Evolutionary conservation across 805 yeast species (phyloP).

Genomic region (Yamadazyma scolyti): DNA sequence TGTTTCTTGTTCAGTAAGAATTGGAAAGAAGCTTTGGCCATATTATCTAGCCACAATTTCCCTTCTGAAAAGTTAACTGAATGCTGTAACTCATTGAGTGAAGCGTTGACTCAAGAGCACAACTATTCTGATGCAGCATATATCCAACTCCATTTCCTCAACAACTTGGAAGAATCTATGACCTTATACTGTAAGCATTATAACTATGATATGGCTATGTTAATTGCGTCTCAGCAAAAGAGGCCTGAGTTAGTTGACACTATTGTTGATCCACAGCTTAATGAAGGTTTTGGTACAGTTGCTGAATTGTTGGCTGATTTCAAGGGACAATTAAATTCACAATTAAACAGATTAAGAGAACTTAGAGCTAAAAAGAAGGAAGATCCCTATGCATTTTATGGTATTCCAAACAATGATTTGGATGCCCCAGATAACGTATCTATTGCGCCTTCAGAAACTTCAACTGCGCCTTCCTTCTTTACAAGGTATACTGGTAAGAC

Average conservation of each 20-base stretch:
- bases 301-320: constrained; percentile 95
- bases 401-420: constrained; percentile 47
- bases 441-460: constrained; percentile 89
- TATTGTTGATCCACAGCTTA: constrained; percentile 67
- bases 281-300: constrained; percentile 83
- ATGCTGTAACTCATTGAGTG: constrained; percentile 58
- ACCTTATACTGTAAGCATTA: constrained; percentile 70
- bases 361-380: constrained; percentile 75
- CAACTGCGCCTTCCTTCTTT: constrained; percentile 88
- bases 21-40: constrained; percentile 82
- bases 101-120: constrained; percentile 61
- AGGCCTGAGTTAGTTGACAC: constrained; percentile 46
- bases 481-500: constrained; percentile 97
- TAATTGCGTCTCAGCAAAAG: constrained; percentile 50
- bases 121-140: constrained; percentile 78
- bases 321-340: constrained; percentile 78
- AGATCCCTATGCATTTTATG: constrained; percentile 86
- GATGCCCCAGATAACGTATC: constrained; percentile 93
- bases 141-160: constrained; percentile 60
- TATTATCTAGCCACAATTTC: constrained; percentile 42
- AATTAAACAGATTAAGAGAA: constrained; percentile 77
- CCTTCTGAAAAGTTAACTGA: constrained; percentile 34
- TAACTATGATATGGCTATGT: constrained; percentile 70
- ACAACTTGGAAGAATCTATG: constrained; percentile 60
- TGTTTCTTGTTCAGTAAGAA: constrained; percentile 64